A percentile compares a stretch with the other conserved stretches of the same genome.
Conservation (phyloP, 805 yeast genomes). For the Wickerhamiella occidentalis region DNA sequence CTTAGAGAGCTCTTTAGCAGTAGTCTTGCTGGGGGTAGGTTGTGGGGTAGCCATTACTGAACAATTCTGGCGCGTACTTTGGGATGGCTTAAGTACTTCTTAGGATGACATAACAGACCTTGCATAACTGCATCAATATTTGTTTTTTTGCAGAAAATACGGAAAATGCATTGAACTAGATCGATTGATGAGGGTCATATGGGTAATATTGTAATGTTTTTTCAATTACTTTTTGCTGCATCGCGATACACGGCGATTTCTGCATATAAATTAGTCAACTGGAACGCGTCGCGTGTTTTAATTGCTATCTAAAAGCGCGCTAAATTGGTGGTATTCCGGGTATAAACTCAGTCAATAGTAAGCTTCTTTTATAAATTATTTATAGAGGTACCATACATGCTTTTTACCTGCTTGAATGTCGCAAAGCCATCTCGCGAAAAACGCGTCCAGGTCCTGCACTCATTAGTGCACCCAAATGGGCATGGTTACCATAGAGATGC, state of each 20-base stretch:
- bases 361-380: background rate
- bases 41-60: constrained; percentile 6
- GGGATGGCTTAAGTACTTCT: constrained; percentile 10
- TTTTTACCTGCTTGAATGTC: too few species aligned
- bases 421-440: background rate
- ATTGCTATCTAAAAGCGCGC: background rate
- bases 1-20: constrained; percentile 44
- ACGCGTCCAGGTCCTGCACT: background rate
- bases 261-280: constrained; percentile 5
- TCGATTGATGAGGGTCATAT: too few species aligned
- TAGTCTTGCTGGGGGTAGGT: constrained; percentile 52
- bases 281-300: constrained; percentile 5
- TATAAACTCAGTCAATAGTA: too few species aligned
- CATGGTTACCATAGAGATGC: background rate
- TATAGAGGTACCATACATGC: too few species aligned
- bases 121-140: constrained; percentile 1
- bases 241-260: background rate
- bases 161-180: background rate
- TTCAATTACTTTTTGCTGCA: background rate
- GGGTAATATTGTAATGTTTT: too few species aligned
- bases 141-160: background rate
- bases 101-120: constrained; percentile 4
- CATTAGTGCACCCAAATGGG: background rate
- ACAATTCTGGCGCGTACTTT: constrained; percentile 2
- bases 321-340: background rate